Conservation (phyloP, 768 basidiomycete genomes). For the Exsudoporus frostii region DNA sequence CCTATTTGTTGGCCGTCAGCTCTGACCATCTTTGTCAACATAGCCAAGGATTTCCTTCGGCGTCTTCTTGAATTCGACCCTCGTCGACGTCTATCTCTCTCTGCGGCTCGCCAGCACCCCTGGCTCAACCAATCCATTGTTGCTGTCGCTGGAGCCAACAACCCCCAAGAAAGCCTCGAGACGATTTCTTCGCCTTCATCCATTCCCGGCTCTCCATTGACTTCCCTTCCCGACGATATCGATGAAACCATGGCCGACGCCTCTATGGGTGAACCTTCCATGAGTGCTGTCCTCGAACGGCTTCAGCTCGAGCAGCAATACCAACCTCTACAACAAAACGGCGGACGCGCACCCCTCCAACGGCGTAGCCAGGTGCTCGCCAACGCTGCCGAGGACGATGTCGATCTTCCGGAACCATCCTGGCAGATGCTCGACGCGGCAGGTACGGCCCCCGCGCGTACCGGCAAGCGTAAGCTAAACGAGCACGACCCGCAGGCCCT, state of each 20-base stretch:
- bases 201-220: slow-evolving; percentile 17
- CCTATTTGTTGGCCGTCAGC: background rate
- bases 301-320: slow-evolving; percentile 31
- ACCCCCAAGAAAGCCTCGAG: background rate
- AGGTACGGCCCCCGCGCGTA: slow-evolving; percentile 24
- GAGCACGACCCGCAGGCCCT: slow-evolving; percentile 23
- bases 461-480: slow-evolving; percentile 38
- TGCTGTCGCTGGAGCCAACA: background rate
- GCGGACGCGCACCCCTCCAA: slow-evolving; percentile 34
- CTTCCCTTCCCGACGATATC: slow-evolving; percentile 22
- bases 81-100: slow-evolving; percentile 62
- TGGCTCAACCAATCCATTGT: slow-evolving; percentile 52
- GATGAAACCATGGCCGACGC: slow-evolving; percentile 17
- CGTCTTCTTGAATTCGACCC: slow-evolving; percentile 67
- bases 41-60: slow-evolving; percentile 66
- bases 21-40: slow-evolving; percentile 31
- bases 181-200: slow-evolving; percentile 9
- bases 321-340: slow-evolving; percentile 6
- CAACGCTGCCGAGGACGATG: slow-evolving; percentile 41
- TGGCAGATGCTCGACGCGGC: slow-evolving; percentile 49
- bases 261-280: slow-evolving; percentile 17
- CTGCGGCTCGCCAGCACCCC: slow-evolving; percentile 63
- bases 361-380: slow-evolving; percentile 48
- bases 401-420: slow-evolving; percentile 48
- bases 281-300: slow-evolving; percentile 33